Evolutionary conservation across 1,284 basidiomycete genomes (phyloP).

Genomic region (Marasmius fiardii): DNA sequence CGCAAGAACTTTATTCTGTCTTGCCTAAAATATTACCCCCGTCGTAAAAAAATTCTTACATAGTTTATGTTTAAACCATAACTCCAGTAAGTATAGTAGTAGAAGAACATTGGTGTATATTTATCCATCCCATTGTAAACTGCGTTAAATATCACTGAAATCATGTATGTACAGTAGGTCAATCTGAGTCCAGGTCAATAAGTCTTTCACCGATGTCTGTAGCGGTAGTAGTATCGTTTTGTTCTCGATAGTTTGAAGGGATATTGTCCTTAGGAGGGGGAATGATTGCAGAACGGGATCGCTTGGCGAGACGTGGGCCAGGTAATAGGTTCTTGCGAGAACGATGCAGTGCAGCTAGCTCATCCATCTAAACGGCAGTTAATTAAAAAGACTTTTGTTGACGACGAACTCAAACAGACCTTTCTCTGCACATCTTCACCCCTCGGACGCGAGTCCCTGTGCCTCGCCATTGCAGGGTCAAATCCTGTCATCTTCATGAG

Average conservation of each 20-base stretch:
- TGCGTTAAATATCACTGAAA: no score
- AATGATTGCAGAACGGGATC: slow-evolving; percentile 48
- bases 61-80: background rate
- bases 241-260: no score
- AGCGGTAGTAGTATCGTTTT: background rate
- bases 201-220: slow-evolving; percentile 2
- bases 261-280: slow-evolving; percentile 20
- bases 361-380: slow-evolving; percentile 39
- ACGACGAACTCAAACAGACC: slow-evolving; percentile 30
- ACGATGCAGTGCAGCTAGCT: slow-evolving; percentile 43
- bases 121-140: no score
- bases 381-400: no score
- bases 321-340: slow-evolving; percentile 48
- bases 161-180: no score
- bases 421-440: slow-evolving; percentile 50
- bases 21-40: background rate
- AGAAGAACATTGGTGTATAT: background rate
- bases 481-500: slow-evolving; percentile 71
- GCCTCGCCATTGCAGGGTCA: slow-evolving; percentile 52
- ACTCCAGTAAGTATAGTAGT: background rate
- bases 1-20: background rate
- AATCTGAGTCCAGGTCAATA: slow-evolving; percentile 13
- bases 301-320: slow-evolving; percentile 52
- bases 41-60: background rate
- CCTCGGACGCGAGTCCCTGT: background rate